Evolutionary conservation across 805 yeast species (phyloP).

Genomic region (Suhomyces prunicola): DNA sequence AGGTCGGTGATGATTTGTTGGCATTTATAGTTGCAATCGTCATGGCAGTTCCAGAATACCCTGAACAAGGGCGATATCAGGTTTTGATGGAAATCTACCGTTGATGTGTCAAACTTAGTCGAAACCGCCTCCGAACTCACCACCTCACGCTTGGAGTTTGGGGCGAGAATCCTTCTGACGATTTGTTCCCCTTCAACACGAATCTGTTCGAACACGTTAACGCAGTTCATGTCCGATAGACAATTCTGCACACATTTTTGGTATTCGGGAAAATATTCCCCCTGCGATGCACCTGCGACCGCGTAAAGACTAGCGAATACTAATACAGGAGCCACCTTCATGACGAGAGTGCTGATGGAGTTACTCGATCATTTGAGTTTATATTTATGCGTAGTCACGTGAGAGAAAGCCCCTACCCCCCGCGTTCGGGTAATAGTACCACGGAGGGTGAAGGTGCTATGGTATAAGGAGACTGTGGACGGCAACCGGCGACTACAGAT

Average conservation of each 20-base stretch:
- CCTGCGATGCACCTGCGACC: neutral
- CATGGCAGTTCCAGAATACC: conserved; percentile 31
- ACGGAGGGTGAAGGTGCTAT: no score
- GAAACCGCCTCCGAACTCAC: neutral
- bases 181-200: neutral
- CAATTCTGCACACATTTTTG: neutral
- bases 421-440: no score
- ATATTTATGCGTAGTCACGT: neutral
- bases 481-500: no score
- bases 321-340: neutral
- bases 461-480: no score
- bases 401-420: neutral
- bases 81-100: conserved; percentile 1
- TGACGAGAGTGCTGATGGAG: neutral
- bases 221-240: neutral
- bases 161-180: neutral
- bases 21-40: conserved; percentile 40
- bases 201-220: neutral
- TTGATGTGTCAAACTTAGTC: neutral
- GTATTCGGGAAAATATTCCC: neutral
- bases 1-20: conserved; percentile 30
- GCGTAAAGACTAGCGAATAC: neutral
- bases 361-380: neutral
- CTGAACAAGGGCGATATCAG: conserved; percentile 4
- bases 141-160: neutral